phyloP scores from a whole-genome alignment of 345 rosid species.

The Gynandropsis gynandra region DNA sequence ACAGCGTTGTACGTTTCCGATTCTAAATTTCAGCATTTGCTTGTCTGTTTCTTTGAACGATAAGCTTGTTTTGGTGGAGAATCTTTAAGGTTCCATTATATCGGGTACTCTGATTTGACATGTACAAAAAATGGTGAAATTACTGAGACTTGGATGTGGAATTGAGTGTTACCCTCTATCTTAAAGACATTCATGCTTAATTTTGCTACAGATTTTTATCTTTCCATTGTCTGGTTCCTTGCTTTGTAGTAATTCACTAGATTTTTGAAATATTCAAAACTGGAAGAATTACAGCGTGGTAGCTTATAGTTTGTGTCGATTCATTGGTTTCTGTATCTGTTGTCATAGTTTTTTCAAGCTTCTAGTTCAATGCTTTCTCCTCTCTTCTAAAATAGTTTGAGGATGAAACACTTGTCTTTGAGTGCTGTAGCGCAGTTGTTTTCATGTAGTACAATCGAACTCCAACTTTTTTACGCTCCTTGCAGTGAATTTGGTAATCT shows the following conservation, averaged over 20 bases:
- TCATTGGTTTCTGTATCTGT: background rate
- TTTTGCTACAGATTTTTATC: background rate
- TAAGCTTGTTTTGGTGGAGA: background rate
- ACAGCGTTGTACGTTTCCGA: background rate
- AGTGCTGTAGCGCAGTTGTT: background rate
- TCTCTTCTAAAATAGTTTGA: background rate
- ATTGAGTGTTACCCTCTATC: background rate
- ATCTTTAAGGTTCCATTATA: background rate
- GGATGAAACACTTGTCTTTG: background rate
- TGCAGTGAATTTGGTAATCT: background rate
- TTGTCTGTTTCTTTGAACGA: background rate
- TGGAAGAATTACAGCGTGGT: background rate
- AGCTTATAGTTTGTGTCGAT: background rate
- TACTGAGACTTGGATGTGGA: background rate
- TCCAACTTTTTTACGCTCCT: background rate
- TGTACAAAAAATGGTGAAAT: background rate
- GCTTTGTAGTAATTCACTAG: background rate
- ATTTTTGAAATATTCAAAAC: background rate
- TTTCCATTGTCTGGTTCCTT: background rate
- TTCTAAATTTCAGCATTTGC: background rate
- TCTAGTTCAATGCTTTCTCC: background rate
- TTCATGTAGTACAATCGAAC: background rate
- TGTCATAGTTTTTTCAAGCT: background rate
- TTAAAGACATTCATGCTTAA: background rate
- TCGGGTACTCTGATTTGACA: background rate